Evolutionary conservation across 169 alveolate species (phyloP).

Genomic region (Eimeria falciformis): DNA sequence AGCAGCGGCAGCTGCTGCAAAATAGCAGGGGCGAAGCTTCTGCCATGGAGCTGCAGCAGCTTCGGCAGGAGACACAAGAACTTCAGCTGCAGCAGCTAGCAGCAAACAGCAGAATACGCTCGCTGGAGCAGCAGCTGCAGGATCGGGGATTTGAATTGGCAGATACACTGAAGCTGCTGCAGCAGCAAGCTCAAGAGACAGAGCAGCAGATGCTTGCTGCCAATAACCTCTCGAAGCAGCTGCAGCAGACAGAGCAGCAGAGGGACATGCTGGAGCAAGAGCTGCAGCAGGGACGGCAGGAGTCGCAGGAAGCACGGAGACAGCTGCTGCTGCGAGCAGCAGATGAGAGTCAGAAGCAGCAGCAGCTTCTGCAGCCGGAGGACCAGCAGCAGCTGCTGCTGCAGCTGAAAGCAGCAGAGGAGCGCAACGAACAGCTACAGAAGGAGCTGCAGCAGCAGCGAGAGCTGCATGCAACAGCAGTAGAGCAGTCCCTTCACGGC

Average conservation of each 20-base stretch:
- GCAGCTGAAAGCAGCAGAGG: slow-evolving; percentile 52
- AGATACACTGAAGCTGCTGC: slow-evolving; percentile 54
- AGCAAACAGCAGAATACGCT: slow-evolving; percentile 44
- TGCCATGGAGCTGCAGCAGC: slow-evolving; percentile 59
- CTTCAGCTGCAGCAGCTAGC: slow-evolving; percentile 74
- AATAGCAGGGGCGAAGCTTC: slow-evolving; percentile 45
- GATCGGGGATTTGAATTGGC: slow-evolving; percentile 9
- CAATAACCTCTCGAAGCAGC: background rate
- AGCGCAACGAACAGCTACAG: slow-evolving; percentile 20
- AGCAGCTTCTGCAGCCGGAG: background rate
- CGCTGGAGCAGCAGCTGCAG: slow-evolving; percentile 73
- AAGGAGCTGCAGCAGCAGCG: slow-evolving; percentile 54
- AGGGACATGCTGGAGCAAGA: slow-evolving; percentile 55
- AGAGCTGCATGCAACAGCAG: slow-evolving; percentile 18
- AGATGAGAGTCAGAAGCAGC: background rate
- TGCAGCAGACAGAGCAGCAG: slow-evolving; percentile 53
- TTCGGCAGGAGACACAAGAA: slow-evolving; percentile 58
- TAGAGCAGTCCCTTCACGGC: background rate
- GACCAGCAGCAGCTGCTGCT: slow-evolving; percentile 59
- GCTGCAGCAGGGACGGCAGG: slow-evolving; percentile 46
- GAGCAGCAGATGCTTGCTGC: slow-evolving; percentile 56
- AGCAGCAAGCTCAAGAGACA: slow-evolving; percentile 64
- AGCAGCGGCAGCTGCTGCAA: slow-evolving; percentile 38
- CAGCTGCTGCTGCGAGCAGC: slow-evolving; percentile 49
- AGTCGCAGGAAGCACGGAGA: background rate